A percentile compares a stretch with the other conserved stretches of the same genome.
These are phyloP conservation scores for Cylindricascospora bacillispora DNA, from an alignment of 1,139 yeast genomes.

Conservation along the genomic window DNA sequence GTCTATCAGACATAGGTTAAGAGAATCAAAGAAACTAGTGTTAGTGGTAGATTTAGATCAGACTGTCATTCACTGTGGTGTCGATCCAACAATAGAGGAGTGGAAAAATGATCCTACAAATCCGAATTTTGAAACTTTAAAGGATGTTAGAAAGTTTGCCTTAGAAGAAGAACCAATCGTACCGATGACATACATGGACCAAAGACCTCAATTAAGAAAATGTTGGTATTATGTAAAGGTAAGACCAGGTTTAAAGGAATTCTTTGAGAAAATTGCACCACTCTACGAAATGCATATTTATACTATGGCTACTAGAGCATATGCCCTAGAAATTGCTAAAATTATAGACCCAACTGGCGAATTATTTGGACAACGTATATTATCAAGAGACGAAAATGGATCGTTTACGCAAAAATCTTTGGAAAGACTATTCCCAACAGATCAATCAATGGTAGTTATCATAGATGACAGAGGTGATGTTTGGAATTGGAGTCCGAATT, in stretches of 20 bases:
- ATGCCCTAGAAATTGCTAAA: constrained; percentile 81
- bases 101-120: constrained; percentile 83
- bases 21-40: constrained; percentile 56
- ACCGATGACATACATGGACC: constrained; percentile 46
- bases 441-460: constrained; percentile 90
- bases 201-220: constrained; percentile 37
- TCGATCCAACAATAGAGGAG: constrained; percentile 92
- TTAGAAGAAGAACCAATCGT: constrained; percentile 61
- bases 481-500: constrained; percentile 94
- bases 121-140: constrained; percentile 74
- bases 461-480: constrained; percentile 98
- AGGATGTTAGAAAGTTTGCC: constrained; percentile 66
- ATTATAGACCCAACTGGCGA: constrained; percentile 83
- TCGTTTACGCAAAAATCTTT: constrained; percentile 80
- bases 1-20: constrained; percentile 46
- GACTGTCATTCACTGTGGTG: constrained; percentile 95
- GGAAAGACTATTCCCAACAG: constrained; percentile 84
- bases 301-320: constrained; percentile 97
- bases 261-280: constrained; percentile 49
- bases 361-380: constrained; percentile 80
- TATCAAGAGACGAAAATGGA: constrained; percentile 92
- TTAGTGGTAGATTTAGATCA: constrained; percentile 95
- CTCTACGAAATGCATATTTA: constrained; percentile 85
- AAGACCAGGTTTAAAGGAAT: constrained; percentile 74
- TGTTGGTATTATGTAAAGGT: constrained; percentile 90